Evolutionary conservation across 805 yeast genomes (phyloP), one percentile per base, ranked within the genome.

Genomic region (Vanderwaltozyma yarrowii): DNA sequence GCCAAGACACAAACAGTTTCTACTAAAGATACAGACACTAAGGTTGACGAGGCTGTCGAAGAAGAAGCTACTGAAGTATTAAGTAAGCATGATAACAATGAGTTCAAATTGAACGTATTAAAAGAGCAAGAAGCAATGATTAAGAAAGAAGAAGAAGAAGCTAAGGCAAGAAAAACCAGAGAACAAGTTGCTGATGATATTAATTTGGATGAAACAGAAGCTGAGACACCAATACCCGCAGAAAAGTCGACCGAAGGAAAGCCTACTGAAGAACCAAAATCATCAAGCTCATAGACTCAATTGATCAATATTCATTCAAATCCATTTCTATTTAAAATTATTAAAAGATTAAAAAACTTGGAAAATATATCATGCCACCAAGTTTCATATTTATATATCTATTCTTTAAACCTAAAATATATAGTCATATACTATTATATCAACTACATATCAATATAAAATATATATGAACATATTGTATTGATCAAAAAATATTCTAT

Each of bases 101-200:
- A 76, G 53, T 79, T 80, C 61, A 77, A 80, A 50, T 68, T 81
- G 45, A 78, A 79, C 49, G 82, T 81, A 35, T 63, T 81, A 43
- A 79, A 78, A 58, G 92, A 81, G 60, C 92, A 81, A 66, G 86
- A 81, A 60, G 80, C 76, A 47, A 62, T 82, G 54, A 89, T 89
- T 60, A 75, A 84, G 64, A 86, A 82, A 58, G 98, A 89, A 64
- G 78, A 76, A 62, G 73, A 74, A 56, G 84, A 88, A 58, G 89
- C 82, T 52, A 73, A 75, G 58, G 74, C 41, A 38, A 48, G 60
- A 40, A 38, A 33, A 29, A 38, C 40, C 10, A 49, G 36, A 28
- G 47, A 44, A 27, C 56, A 53, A n/a, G 54, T 61, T 15, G 11
- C 56, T 14, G 70, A 66, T 42, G 61, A 56, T 38, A 62, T 63